Percentiles rank a stretch among this genome's conserved stretches.
Conservation (phyloP, 176 grass and related monocot species). For the Musa beccarii region DNA sequence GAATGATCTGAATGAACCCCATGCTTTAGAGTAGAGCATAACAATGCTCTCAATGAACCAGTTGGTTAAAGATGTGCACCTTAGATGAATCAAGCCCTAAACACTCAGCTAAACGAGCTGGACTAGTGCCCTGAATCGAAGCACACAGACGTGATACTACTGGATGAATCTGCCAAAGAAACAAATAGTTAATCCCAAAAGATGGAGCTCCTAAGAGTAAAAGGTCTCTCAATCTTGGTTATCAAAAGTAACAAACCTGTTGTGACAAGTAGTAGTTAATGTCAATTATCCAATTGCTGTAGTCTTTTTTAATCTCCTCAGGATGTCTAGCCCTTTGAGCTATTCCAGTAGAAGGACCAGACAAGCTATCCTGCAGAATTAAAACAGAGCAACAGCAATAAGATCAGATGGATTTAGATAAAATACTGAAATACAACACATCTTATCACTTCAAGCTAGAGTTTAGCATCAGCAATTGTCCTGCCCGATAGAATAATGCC, state of each 20-base stretch:
- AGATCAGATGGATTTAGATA: conserved; percentile 3
- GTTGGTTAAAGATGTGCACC: conserved; percentile 29
- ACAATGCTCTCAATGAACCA: not conserved
- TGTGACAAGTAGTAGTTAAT: conserved; percentile 96
- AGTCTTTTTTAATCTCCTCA: conserved; percentile 73
- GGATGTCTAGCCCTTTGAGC: conserved; percentile 96
- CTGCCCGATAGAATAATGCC: too few species aligned
- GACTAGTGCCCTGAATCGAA: conserved; percentile 96
- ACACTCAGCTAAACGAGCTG: conserved; percentile 90
- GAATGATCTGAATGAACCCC: not conserved
- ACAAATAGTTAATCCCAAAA: conserved; percentile 20
- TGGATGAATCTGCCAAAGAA: conserved; percentile 83
- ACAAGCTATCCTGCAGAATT: conserved; percentile 40
- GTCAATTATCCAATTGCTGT: conserved; percentile 73
- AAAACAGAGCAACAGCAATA: conserved; percentile 23
- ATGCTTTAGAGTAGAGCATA: not conserved
- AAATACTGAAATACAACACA: too few species aligned
- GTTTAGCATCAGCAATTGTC: too few species aligned
- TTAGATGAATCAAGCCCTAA: conserved; percentile 93
- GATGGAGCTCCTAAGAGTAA: conserved; percentile 5
- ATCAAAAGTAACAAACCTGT: conserved; percentile 41
- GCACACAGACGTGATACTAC: conserved; percentile 89
- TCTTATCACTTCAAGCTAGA: too few species aligned
- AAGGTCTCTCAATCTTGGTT: conserved; percentile 12
- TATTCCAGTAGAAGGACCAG: conserved; percentile 49